Evolutionary conservation across 1,284 basidiomycete genomes (phyloP).

Genomic region (Pseudozyma sp.): DNA sequence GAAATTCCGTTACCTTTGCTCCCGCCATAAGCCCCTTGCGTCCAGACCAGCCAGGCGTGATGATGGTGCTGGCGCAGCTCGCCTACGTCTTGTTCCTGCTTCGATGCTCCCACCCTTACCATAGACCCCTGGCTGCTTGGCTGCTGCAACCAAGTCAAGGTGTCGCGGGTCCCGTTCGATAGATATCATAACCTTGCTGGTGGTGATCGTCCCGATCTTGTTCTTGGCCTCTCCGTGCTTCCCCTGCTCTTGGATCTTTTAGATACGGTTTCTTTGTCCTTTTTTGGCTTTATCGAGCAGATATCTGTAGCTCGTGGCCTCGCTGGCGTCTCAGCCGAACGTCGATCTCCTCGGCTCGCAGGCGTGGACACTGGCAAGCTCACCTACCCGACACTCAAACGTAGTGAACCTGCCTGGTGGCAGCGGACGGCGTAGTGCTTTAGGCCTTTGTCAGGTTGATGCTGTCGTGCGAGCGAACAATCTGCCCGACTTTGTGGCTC

Average conservation of each 20-base stretch:
- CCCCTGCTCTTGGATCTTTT: too few species aligned
- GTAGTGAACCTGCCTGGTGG: too few species aligned
- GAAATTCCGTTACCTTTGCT: neutral
- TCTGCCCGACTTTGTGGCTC: too few species aligned
- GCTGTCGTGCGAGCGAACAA: constrained; percentile 3
- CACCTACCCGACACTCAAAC: too few species aligned
- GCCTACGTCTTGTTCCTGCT: constrained; percentile 15
- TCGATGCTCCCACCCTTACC: constrained; percentile 10
- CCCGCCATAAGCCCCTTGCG: constrained; percentile 4
- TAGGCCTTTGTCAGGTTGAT: neutral
- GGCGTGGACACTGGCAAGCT: too few species aligned
- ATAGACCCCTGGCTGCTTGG: constrained; percentile 5
- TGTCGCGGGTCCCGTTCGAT: constrained; percentile 6
- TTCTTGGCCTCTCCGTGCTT: too few species aligned
- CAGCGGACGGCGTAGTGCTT: too few species aligned
- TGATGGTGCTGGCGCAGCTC: neutral
- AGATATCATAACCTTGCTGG: neutral
- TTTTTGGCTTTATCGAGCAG: too few species aligned
- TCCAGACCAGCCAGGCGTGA: neutral
- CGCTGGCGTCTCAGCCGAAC: too few species aligned
- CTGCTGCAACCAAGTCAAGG: neutral
- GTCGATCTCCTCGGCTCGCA: too few species aligned
- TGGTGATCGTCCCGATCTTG: neutral
- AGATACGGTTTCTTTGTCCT: too few species aligned
- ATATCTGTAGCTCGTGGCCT: too few species aligned